These are phyloP conservation scores for Hymenoscyphus occultus DNA, from an alignment of 2,329 filamentous ascomycete species.

Conservation along the genomic window DNA sequence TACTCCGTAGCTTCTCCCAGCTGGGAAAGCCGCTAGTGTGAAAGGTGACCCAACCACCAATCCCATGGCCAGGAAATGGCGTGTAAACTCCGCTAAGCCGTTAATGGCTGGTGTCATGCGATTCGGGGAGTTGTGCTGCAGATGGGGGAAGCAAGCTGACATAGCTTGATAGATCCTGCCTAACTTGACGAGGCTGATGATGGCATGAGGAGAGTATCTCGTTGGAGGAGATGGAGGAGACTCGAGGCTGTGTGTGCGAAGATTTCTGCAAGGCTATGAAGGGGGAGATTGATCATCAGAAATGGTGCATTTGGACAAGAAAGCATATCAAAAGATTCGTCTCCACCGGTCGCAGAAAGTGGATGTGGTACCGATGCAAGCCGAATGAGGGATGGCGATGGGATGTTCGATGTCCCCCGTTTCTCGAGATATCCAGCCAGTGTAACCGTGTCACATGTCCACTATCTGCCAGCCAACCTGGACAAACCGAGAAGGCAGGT, in stretches of 20 bases:
- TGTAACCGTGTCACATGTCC: neutral
- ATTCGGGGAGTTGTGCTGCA: neutral
- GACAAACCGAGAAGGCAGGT: neutral
- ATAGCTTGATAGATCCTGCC: constrained; percentile 2
- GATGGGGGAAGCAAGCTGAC: neutral
- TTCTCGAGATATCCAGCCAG: neutral
- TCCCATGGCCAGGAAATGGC: neutral
- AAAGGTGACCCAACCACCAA: neutral
- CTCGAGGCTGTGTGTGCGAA: neutral
- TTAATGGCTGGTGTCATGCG: neutral
- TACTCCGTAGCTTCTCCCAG: neutral
- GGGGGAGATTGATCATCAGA: neutral
- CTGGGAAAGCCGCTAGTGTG: neutral
- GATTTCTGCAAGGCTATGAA: neutral
- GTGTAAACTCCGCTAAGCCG: neutral
- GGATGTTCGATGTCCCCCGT: neutral
- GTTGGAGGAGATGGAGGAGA: neutral
- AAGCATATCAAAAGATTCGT: neutral
- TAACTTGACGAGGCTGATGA: neutral
- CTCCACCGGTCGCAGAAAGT: neutral
- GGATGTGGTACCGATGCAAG: constrained; percentile 1
- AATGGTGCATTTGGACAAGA: neutral
- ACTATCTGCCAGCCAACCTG: neutral
- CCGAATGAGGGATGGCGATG: neutral
- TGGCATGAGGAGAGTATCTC: neutral